These are phyloP conservation scores for Podila clonocystis DNA, from an alignment of 192 early-diverging fungal genomes.

Conservation along the genomic window DNA sequence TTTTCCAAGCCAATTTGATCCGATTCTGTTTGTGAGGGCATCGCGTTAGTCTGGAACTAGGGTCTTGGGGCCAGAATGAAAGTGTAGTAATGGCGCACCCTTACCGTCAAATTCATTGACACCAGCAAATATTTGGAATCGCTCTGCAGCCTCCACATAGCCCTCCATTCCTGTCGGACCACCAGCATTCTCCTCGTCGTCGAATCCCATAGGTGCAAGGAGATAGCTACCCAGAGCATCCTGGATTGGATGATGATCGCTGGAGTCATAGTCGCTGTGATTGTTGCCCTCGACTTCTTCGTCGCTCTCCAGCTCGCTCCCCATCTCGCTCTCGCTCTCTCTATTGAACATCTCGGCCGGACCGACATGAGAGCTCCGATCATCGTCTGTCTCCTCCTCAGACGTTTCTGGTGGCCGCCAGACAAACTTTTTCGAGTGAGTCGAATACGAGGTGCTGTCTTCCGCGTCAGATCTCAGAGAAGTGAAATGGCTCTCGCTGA, in stretches of 20 bases:
- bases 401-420: slow-evolving; percentile 10
- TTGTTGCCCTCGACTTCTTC: slow-evolving; percentile 4
- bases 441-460: background rate
- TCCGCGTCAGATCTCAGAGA: background rate
- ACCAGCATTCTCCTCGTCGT: slow-evolving; percentile 25
- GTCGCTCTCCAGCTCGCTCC: background rate
- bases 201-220: slow-evolving; percentile 40
- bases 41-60: background rate
- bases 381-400: slow-evolving; percentile 20
- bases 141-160: slow-evolving; percentile 32
- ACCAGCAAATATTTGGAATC: slow-evolving; percentile 44
- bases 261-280: background rate
- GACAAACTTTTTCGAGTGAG: slow-evolving; percentile 4
- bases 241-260: background rate
- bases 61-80: background rate
- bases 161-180: slow-evolving; percentile 21
- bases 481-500: background rate
- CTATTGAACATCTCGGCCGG: slow-evolving; percentile 12
- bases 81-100: background rate
- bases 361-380: background rate
- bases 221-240: slow-evolving; percentile 30
- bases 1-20: slow-evolving; percentile 43
- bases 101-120: slow-evolving; percentile 48
- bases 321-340: slow-evolving; percentile 6
- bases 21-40: slow-evolving; percentile 16